These are phyloP conservation scores for Carallia pectinifolia DNA, from an alignment of 345 rosid genomes.

Conservation along the genomic window DNA sequence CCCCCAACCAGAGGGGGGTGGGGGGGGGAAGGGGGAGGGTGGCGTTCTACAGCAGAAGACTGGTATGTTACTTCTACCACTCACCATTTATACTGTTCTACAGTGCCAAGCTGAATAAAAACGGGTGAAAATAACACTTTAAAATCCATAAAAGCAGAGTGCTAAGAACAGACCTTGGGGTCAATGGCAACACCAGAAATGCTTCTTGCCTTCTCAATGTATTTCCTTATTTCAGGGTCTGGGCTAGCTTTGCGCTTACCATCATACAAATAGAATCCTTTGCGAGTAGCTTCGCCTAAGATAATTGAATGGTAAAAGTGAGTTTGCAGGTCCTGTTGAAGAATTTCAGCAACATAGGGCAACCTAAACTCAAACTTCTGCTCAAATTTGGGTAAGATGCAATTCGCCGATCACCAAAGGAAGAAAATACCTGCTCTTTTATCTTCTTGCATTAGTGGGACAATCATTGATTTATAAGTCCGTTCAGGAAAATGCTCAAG, in stretches of 20 bases:
- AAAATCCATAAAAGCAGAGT: not conserved
- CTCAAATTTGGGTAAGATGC: not conserved
- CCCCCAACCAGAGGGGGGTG: no score
- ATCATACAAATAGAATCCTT: slow-evolving; percentile 85
- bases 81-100: not conserved
- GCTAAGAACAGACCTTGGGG: slow-evolving; percentile 53
- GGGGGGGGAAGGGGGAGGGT: no score
- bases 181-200: slow-evolving; percentile 66
- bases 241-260: slow-evolving; percentile 78
- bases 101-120: slow-evolving; percentile 9
- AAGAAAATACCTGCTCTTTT: slow-evolving; percentile 67
- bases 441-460: slow-evolving; percentile 88
- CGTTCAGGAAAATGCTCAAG: slow-evolving; percentile 77
- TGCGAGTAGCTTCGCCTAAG: slow-evolving; percentile 74
- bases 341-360: not conserved
- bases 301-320: not conserved
- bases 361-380: not conserved
- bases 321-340: not conserved
- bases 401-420: not conserved
- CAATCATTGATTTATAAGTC: slow-evolving; percentile 79
- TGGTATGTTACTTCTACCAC: not conserved
- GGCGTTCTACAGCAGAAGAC: not conserved
- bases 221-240: slow-evolving; percentile 79
- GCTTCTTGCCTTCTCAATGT: slow-evolving; percentile 77
- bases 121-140: not conserved